Evolutionary conservation across 176 grass and related monocot genomes (phyloP), one percentile per base, ranked within the genome.

Genomic region (Oryza nivara): DNA sequence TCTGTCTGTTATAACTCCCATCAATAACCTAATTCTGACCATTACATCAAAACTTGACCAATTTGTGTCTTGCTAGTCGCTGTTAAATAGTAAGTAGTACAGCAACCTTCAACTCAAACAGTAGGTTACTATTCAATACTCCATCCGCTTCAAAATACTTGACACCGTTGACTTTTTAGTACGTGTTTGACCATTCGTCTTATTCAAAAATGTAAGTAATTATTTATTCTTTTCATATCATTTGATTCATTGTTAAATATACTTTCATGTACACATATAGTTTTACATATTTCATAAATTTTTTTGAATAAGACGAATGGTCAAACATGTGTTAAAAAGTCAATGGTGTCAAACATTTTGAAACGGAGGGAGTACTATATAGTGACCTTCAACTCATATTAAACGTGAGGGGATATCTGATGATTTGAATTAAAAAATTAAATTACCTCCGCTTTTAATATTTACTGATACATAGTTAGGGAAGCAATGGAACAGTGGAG

Each of bases 401-500:
- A 14, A 22, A 51, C 40, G 0, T 25, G 38, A 58, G 16, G 68
- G 46, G 23, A 22, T 54, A 51, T 44, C 6, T 11, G 45, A 34
- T 2, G 67, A 3, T 49, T 4, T 77, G 45, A 65, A 51, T 4
- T 3, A 32, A 32, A 32, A 32, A 32, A 32, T 32, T 32, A n/a
- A 15, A 65, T 9, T 71, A 43, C 11, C 6, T 83, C 44, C 1
- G 0, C 71, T 70, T 77, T 40, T 3, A 63, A 11, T 46, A 36
- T 35, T 67, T 38, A 76, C 40, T 72, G 52, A 72, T 1, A 67
- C 7, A 38, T 67, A 11, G 1, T 45, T 45, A 76, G 61, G 65
- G 43, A 17, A 81, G 30, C 65, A 65, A 44, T 56, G 80, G n/a
- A 66, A 78, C 47, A 65, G 63, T 77, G 13, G 66, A 43, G 80